Percentiles rank a stretch among this genome's conserved stretches.
These are phyloP conservation scores for Tylopilus felleus DNA, from an alignment of 768 basidiomycete genomes.

Conservation along the genomic window DNA sequence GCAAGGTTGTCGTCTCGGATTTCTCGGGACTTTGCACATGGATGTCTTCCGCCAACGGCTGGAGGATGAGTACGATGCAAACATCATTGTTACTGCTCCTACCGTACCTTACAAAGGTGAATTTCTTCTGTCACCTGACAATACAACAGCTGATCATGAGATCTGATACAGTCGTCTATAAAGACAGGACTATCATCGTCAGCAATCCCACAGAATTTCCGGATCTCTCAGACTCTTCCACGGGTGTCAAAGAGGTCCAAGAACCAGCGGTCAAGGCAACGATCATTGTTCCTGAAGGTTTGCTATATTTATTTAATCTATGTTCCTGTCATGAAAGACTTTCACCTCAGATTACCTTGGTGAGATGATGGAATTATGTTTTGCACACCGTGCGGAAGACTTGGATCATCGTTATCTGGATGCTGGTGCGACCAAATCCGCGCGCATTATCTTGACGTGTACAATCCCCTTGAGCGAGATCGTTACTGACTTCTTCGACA, in stretches of 20 bases:
- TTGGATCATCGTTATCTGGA: constrained; percentile 86
- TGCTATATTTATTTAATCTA: constrained; percentile 2
- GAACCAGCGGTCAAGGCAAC: constrained; percentile 93
- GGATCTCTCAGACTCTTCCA: constrained; percentile 59
- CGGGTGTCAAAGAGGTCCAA: constrained; percentile 70
- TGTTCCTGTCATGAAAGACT: not conserved
- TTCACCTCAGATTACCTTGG: constrained; percentile 75
- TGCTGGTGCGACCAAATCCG: constrained; percentile 31
- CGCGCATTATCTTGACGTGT: constrained; percentile 79
- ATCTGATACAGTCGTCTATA: constrained; percentile 65
- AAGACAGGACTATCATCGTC: constrained; percentile 57
- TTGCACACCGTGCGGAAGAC: constrained; percentile 76
- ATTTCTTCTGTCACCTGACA: not conserved
- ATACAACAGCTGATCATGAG: not conserved
- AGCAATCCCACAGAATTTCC: constrained; percentile 98
- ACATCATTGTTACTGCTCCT: constrained; percentile 92
- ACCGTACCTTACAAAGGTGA: constrained; percentile 90
- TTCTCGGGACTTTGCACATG: constrained; percentile 95
- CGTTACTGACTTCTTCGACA: constrained; percentile 93
- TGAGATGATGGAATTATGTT: constrained; percentile 94
- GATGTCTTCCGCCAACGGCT: constrained; percentile 93
- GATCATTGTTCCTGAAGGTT: constrained; percentile 92
- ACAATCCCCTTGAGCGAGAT: constrained; percentile 88
- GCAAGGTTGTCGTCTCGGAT: constrained; percentile 92
- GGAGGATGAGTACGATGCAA: constrained; percentile 95